Base-by-base conservation (phyloP, 2,329 filamentous ascomycete genomes). In the Hypoxylon sp. region DNA sequence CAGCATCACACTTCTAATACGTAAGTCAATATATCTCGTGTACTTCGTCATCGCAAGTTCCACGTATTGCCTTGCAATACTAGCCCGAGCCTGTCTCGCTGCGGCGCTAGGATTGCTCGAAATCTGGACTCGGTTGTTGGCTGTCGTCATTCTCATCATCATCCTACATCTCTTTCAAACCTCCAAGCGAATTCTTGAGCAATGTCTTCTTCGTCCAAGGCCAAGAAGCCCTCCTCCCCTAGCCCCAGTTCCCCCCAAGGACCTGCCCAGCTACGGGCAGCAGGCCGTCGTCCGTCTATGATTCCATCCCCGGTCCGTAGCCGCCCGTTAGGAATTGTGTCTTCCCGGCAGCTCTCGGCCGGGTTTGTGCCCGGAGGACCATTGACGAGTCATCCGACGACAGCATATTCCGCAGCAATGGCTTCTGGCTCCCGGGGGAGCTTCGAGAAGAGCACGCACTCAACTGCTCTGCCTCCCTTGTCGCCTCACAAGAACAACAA, bases 271-370 rank as follows among this genome's bases (percentile, higher is more conserved):
- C 32, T 56, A n/a, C 25, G 19, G 32, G 41, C 21, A 19, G 45
- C 25, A 23, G 61, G 55, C 5, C 53, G n/a, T 23, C 17, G 38
- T 3, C 55, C 53, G 28, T 30, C 68, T n/a, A 19, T 61, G 13
- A 65, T 67, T 41, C 52, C 60, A 4, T 68, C 70, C 5, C 60
- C 73, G 13, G 13, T 32, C 57, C 65, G 43, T 19, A 45, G 28
- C 19, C 38, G 28, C 25, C 13, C 34, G 10, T 52, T 60, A 13
- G 60, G 23, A 30, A 51, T 67, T 17, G 62, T 62, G 17, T 72
- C 74, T 4, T 72, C 72, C 7, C 70, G 72, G 6, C 72, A 73
- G 5, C 49, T 74, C 6, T 76, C 75, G 3, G 73, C 75, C 2
- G 67, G 73, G 36, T 75, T 74, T 36, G 50, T 59, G 11, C 67